These are phyloP conservation scores for Actinomucor elegans DNA, from an alignment of 371 early-diverging fungal species.

Conservation along the genomic window DNA sequence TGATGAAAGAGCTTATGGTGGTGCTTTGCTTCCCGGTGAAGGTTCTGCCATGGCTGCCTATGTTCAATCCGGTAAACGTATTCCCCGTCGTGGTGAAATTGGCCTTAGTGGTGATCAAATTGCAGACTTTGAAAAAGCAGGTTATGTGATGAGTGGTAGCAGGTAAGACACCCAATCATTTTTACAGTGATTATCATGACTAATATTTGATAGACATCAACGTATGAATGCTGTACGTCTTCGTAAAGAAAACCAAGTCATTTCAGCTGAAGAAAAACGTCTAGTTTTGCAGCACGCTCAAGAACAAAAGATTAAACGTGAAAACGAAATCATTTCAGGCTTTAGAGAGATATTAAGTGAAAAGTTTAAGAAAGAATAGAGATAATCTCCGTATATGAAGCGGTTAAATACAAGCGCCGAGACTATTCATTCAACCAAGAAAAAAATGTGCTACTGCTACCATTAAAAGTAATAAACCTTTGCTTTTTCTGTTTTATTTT, in stretches of 20 bases:
- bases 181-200: too few relatives aligned
- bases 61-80: slow-evolving; percentile 91
- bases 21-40: slow-evolving; percentile 60
- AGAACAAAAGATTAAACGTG: slow-evolving; percentile 85
- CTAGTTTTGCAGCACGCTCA: slow-evolving; percentile 76
- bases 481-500: background rate
- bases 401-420: too few relatives aligned
- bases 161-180: too few relatives aligned
- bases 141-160: slow-evolving; percentile 96
- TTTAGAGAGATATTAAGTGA: slow-evolving; percentile 69
- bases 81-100: slow-evolving; percentile 97
- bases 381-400: too few relatives aligned
- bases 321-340: slow-evolving; percentile 86
- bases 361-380: slow-evolving; percentile 37
- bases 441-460: background rate
- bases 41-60: slow-evolving; percentile 64
- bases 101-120: slow-evolving; percentile 86
- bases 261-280: slow-evolving; percentile 85
- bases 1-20: slow-evolving; percentile 74
- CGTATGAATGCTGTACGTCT: slow-evolving; percentile 96
- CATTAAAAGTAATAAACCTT: background rate
- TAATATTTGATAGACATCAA: slow-evolving; percentile 60
- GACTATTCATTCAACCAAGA: too few relatives aligned
- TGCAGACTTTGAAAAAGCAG: slow-evolving; percentile 79
- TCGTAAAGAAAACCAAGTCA: slow-evolving; percentile 93